A percentile compares a stretch with the other conserved stretches of the same genome.
These are phyloP conservation scores for Elsinoe perseae DNA, from an alignment of 2,329 filamentous ascomycete species.

Conservation along the genomic window DNA sequence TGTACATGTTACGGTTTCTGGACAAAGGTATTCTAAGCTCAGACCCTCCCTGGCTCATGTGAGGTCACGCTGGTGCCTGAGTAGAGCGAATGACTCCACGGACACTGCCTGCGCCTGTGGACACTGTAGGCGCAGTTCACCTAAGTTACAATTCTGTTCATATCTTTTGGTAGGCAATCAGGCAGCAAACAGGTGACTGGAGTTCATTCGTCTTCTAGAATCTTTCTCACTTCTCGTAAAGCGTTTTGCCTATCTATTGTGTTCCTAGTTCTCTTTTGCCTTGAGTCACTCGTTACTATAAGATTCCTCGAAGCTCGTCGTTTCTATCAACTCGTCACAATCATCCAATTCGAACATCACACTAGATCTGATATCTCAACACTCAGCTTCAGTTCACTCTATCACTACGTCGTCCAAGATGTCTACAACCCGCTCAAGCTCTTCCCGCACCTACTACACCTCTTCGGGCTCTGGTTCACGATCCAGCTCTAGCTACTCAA, in stretches of 20 bases:
- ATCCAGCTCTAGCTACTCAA: background rate
- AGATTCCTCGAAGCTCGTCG: background rate
- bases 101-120: background rate
- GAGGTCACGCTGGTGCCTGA: slow-evolving; percentile 3
- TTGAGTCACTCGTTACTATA: background rate
- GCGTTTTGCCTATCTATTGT: background rate
- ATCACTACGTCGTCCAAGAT: background rate
- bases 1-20: background rate
- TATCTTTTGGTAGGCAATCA: background rate
- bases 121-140: background rate
- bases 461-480: background rate
- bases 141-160: background rate
- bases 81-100: background rate
- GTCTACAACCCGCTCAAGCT: background rate
- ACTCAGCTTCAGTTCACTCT: background rate
- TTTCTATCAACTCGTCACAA: background rate
- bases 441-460: background rate
- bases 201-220: background rate
- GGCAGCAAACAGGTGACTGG: background rate
- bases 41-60: background rate
- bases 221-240: background rate
- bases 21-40: background rate
- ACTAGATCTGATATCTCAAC: background rate
- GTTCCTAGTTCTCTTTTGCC: background rate
- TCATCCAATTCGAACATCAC: background rate